Base-by-base conservation (phyloP, 2,329 filamentous ascomycete genomes). In the Fusarium multiceps region DNA sequence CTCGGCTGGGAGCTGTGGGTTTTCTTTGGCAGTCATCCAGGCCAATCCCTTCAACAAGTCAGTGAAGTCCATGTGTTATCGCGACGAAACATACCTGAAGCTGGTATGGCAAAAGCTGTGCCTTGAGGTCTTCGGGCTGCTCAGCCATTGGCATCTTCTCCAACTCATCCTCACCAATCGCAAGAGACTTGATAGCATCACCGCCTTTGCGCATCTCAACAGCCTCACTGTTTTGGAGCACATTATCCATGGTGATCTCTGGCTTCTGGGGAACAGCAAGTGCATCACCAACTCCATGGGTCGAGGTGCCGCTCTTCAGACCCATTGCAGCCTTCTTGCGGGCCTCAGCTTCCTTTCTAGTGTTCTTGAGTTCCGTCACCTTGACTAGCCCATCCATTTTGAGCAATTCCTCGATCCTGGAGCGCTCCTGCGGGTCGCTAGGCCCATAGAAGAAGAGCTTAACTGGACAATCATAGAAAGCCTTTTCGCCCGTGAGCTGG, bases 11-110 rank as follows among this genome's bases (percentile, higher is more conserved):
- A 92, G 82, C 37, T 85, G 78, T 0, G 93, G 93, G 16, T 85
- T 87, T 77, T 97, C 94, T 72, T 93, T 93, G 10, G 89, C 84
- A 20, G 89, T 82, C 86, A 97, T 88, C 94, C 94, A 97, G 18
- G 90, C 89, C 41, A 97, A 82, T 9, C 93, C 93, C 83, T 95
- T 83, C 2, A 61, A 32, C 60, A 23, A 16, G 55, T 79, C 20
- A 79, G 74, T 42, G 28, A 59, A 27, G n/a, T 32, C 34, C 27
- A 34, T 12, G 14, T 9, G 34, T 20, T n/a, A 43, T 6, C 18
- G 7, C 18, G 10, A 18, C 27, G 14, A 45, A 16, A 61, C 78
- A 64, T 74, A 85, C 85, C 78, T 89, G 88, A 50, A 88, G 87
- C 75, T 97, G 94, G 78, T 97, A 96, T 2, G 93, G 91, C 61